Base-by-base conservation (phyloP, 2,329 filamentous ascomycete genomes). In the Ophiostoma perfectum region DNA sequence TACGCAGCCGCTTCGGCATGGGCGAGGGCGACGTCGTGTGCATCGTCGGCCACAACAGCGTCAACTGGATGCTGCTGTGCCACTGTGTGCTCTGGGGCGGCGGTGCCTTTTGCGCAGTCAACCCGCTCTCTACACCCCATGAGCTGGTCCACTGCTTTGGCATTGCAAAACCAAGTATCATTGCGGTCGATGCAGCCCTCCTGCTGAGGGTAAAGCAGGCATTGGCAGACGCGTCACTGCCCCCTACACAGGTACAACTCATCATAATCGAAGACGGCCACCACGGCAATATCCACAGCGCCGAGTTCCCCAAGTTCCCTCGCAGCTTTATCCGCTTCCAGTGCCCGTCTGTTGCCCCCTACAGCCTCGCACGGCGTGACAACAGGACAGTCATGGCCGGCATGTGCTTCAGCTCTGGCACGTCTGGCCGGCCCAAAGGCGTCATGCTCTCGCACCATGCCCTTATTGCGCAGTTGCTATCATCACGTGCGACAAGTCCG, bases 401-500 rank as follows among this genome's bases (percentile, higher is more conserved):
- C 47, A 75, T 83, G 6, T 70, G 82, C n/a, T 83, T 82, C 71
- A 82, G 80, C 45, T 82, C 80, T 55, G 82, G 81, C 39, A 83
- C 82, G 0, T 83, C 81, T 0, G 81, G 81, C 1, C 70, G 80
- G 4, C 81, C 81, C 12, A 83, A 83, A 72, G 81, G 80, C 12
- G 80, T 82, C 70, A 75, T 75, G 27, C 72, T 84, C 0, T 82
- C 81, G 7, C 81, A 83, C 68, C 72, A 74, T 55, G 83, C 81
- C 72, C 74, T 81, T 49, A 78, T 83, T 0, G 49, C 49, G 5
- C 49, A 55, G 49, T 9, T 55, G 4, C 11, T 55, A 14, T 55
- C n/a, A 11, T 55, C 49, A 9, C 49, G 49, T 2, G 49, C 49
- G 18, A 55, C 49, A 8, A 55, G 49, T 27, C 49, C 49, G 8